Base-by-base conservation (phyloP, 768 basidiomycete species). In the Macrolepiota albuminosa region DNA sequence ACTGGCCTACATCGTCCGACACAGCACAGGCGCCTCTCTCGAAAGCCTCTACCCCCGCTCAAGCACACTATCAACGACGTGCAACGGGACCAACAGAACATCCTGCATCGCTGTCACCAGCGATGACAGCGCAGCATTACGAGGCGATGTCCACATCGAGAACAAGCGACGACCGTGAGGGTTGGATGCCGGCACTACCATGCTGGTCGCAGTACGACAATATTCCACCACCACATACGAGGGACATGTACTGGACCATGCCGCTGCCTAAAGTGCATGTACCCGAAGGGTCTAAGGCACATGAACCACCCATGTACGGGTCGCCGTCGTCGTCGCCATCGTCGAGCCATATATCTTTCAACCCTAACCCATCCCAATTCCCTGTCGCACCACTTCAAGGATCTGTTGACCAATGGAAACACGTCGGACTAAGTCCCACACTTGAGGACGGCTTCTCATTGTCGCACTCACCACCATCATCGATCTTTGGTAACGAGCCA, bases 241-340 rank as follows among this genome's bases (percentile, higher is more conserved):
- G 58, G 26, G 49, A 58, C 26, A 8, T 63, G 40, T 63, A 63
- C 36, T 52, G 55, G 52, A 60, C 58, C 11, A 57, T 63, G 8
- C 62, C 62, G 21, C 56, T 63, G 11, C 62, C 62, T 11, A 16
- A 57, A 6, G 24, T 54, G 2, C 14, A 37, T 18, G 50, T 31
- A 8, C 5, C 24, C 13, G 48, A 24, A 16, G 26, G 9, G 33
- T 37, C 26, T 10, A 6, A 7, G 21, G 21, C 46, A 2, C 4
- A 36, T 8, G 16, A 40, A 47, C 14, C 34, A 5, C 11, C 42
- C 24, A 13, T 9, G 18, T 49, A n/a, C n/a, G n/a, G 31, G 21
- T 40, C 34, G 18, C 49, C 46, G 18, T 55, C 46, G 48, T 37
- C 26, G 48, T 18, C 33, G 34, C 10, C 33, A 13, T 37, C 26